Conservation (phyloP, 768 basidiomycete genomes). For the Mycena filopes region DNA sequence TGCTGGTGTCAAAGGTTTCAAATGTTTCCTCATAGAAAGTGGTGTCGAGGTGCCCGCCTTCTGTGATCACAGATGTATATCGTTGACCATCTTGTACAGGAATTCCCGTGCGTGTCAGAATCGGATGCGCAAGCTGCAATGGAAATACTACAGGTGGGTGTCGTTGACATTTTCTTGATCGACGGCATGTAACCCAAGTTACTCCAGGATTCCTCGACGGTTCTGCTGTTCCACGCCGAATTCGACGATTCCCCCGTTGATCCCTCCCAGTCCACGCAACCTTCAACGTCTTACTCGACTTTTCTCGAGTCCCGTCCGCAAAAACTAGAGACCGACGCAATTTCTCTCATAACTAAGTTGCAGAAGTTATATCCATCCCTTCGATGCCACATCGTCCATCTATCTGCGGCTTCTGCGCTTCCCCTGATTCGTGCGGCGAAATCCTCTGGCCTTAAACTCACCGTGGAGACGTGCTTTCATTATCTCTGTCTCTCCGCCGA, state of each 20-base stretch:
- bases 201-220: conserved; percentile 70
- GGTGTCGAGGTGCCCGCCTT: conserved; percentile 83
- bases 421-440: conserved; percentile 79
- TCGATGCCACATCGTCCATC: conserved; percentile 94
- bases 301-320: conserved; percentile 90
- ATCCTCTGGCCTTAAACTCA: conserved; percentile 71
- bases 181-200: conserved; percentile 7
- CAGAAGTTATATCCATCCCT: conserved; percentile 71
- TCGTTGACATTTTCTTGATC: conserved; percentile 18
- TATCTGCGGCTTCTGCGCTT: conserved; percentile 87
- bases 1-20: conserved; percentile 93
- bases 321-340: conserved; percentile 82
- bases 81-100: conserved; percentile 56
- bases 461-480: conserved; percentile 98
- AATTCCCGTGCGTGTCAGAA: conserved; percentile 90
- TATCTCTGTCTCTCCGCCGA: conserved; percentile 86
- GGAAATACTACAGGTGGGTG: conserved; percentile 74
- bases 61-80: conserved; percentile 19
- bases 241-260: conserved; percentile 53
- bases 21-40: conserved; percentile 95
- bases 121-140: conserved; percentile 76
- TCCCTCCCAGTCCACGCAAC: conserved; percentile 28
- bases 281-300: conserved; percentile 71
- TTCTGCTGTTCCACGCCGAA: conserved; percentile 95
- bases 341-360: conserved; percentile 77